Evolutionary conservation across 768 basidiomycete genomes (phyloP), one percentile per base, ranked within the genome.

Genomic region (Agaricus blazei): DNA sequence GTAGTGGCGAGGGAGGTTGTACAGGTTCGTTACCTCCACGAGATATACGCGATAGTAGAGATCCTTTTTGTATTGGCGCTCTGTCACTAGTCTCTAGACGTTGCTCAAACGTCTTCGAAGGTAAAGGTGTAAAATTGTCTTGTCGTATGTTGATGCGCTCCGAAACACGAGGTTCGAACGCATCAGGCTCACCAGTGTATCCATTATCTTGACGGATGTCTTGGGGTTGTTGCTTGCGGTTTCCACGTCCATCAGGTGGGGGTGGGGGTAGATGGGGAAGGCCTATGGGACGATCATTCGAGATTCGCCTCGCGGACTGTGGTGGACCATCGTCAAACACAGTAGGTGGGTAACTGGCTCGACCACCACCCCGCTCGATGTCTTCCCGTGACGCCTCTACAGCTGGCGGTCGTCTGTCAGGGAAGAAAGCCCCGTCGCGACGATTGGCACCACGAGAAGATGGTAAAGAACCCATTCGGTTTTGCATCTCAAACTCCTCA

Each of bases 101-200:
- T 31, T 56, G 54, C 28, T 56, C 54, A 28, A 56, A 53, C 44
- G 38, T 48, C 57, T 50, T 49, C 15, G 34, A 5, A 27, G 57
- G 46, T n/a, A 28, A 15, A 31, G 34, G 29, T 28, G n/a, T 12
- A 46, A 44, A 28, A 12, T 43, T 28, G 12, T 44, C 40, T 57
- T 61, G 60, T 55, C 58, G 58, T 31, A 43, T 52, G 48, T 59
- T 38, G 43, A 27, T 8, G 47, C 41, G 52, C n/a, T 52, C 52
- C 49, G 44, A 9, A n/a, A 54, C 41, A 31, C 43, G 53, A 37
- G 55, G 55, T 31, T 52, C 45, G 38, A 52, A 48, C 46, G 37
- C 46, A 58, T 56, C 56, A 42, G 45, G 51, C 48, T 56, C 54
- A 50, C 48, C 48, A 44, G 43, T 49, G 23, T 49, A 56, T 44